Evolutionary conservation across 805 yeast species (phyloP), one percentile per base, ranked within the genome.

Genomic region (Zygoascus biomembranicola): DNA sequence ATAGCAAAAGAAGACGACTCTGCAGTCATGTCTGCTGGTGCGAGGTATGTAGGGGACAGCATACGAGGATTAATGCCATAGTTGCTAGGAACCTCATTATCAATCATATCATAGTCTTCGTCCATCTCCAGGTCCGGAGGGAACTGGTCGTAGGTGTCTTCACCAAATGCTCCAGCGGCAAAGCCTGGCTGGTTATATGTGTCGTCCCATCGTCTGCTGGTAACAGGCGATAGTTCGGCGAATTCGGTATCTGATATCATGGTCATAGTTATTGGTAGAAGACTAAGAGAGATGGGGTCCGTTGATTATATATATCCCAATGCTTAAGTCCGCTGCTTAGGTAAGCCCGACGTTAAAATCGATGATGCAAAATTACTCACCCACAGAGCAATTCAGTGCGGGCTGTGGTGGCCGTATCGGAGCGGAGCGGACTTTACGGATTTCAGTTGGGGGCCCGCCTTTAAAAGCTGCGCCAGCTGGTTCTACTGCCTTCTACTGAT

Each of bases 231-330:
- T 32, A 35, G 14, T 11, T 28, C 31, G 32, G 23, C 26, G 37
- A 23, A 28, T 14, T 41, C 37, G n/a, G 52, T 16, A 13, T 39
- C 44, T 18, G 19, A 41, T 20, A 49, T 32, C 46, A 43, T 49
- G 8, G 52, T 41, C 52, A 35, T 49, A 13, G 35, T 44, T 44
- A 14, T n/a, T 44, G n/a, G 32, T 11, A 43, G 18, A 43, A 37
- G 42, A 37, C n/a, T 37, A 37, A 8, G 18, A 37, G n/a, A 14
- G 42, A 23, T 23, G 28, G 28, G 28, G 28, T 23, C 28, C 28
- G 39, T 35, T 13, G 39, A 35, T 35, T 35, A 35, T 35, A 13
- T 35, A 35, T 35, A 35, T 35, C 13, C 39, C 39, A 11, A 8
- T 4, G 8, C 16, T 35, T 35, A 35, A 35, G 8, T 35, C 39